Evolutionary conservation across 2,329 filamentous ascomycete genomes (phyloP), one percentile per base, ranked within the genome.

Genomic region (Sporothrix globosa): DNA sequence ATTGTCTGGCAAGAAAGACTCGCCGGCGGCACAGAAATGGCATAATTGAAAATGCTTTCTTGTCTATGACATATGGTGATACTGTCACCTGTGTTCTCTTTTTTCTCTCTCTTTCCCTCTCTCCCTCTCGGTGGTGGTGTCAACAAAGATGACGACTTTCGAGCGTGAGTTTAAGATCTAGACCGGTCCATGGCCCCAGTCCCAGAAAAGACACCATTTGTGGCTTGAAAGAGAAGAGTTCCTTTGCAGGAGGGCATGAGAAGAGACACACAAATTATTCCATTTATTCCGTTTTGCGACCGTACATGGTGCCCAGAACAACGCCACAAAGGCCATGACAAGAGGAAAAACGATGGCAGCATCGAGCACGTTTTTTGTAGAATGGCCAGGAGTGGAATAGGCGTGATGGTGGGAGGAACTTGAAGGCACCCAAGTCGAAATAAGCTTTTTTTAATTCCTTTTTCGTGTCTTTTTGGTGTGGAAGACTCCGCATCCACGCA

Each of bases 321-420:
- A 39, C 53, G 27, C 52, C 53, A 58, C 53, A 39, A 39, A 58
- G 11, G 24, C 27, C 13, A 58, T 17, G 27, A 58, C 5, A 58
- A 58, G 53, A 58, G 53, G 27, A 58, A 58, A 58, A 58, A 34
- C 1, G 27, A 39, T 19, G 53, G 30, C 53, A 39, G 53, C 53
- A 58, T 58, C 27, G 53, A 58, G 53, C 53, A 58, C 53, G 53
- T 58, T 58, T 58, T 39, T 19, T 9, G 48, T 21, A n/a, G 53
- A n/a, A 9, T 34, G 27, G 19, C 53, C 53, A 58, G 30, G 53
- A 58, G 27, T 39, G 53, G 53, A 58, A 58, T 34, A 10, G 53
- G 27, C 53, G 41, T 44, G 9, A 3, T 14, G 10, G 11, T 44
- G 41, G 41, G 41, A 44, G 4, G 41, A 2, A 44, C 11, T 11